Percentiles rank a stretch among this genome's conserved stretches.
phyloP scores from a whole-genome alignment of 164 flowering plant species.

The grape (Vitis vinifera) region DNA sequence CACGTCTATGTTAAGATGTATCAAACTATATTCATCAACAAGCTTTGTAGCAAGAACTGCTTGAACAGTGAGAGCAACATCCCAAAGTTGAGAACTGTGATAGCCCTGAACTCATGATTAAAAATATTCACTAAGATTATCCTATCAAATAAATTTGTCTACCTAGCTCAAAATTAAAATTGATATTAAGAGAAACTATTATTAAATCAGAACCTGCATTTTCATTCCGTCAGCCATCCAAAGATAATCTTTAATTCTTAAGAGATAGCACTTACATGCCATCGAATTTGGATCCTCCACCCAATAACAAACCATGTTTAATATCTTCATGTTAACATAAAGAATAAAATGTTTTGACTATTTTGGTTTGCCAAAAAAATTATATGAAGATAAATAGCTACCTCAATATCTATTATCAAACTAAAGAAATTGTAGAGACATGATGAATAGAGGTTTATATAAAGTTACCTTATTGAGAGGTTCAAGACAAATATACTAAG shows the following conservation, averaged over 20 bases:
- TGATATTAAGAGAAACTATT: too few species aligned
- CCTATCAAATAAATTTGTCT: too few species aligned
- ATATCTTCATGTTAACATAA: conserved; percentile 19
- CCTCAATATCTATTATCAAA: too few species aligned
- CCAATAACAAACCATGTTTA: conserved; percentile 52
- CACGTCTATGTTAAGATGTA: not conserved
- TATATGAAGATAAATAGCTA: too few species aligned
- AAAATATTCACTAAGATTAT: too few species aligned
- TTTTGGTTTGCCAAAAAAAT: not conserved
- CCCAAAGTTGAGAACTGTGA: conserved; percentile 44
- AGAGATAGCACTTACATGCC: conserved; percentile 33
- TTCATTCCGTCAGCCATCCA: conserved; percentile 64
- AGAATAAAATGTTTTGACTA: not conserved
- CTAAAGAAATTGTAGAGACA: not conserved
- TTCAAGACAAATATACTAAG: conserved; percentile 34
- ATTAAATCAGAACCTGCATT: conserved; percentile 31
- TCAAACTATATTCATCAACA: conserved; percentile 23
- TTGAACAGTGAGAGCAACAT: conserved; percentile 32
- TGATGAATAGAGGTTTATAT: not conserved
- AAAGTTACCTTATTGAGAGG: conserved; percentile 31
- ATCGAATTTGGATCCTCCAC: conserved; percentile 45
- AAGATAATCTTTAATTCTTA: conserved; percentile 44
- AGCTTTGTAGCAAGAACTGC: conserved; percentile 27
- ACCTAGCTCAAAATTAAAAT: too few species aligned
- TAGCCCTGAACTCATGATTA: conserved; percentile 22